These are phyloP conservation scores for Lanzia echinophila DNA, from an alignment of 2,329 filamentous ascomycete genomes.

Conservation along the genomic window DNA sequence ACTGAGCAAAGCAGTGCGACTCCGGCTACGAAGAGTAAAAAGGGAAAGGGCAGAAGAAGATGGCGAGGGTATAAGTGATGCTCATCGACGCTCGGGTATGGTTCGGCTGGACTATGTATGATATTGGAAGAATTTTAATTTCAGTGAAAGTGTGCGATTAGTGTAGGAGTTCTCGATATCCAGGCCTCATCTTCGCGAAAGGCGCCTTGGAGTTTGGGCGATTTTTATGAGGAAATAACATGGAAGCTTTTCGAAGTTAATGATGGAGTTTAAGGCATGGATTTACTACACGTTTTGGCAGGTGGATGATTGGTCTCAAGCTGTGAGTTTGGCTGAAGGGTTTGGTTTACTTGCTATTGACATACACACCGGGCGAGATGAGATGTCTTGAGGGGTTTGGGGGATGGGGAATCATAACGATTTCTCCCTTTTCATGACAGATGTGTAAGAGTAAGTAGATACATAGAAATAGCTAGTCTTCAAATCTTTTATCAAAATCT, in stretches of 20 bases:
- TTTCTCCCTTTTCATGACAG: neutral
- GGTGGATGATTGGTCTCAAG: neutral
- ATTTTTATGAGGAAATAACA: neutral
- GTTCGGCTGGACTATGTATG: constrained; percentile 1
- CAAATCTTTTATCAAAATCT: neutral
- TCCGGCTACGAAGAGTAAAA: constrained; percentile 20
- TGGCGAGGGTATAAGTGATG: constrained; percentile 14
- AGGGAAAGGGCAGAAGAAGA: constrained; percentile 24
- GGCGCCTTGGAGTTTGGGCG: neutral
- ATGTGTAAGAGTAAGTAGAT: constrained; percentile 9
- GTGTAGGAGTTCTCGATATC: constrained; percentile 7
- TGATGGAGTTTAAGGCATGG: constrained; percentile 1
- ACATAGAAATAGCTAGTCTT: neutral
- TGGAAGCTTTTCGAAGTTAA: constrained; percentile 1
- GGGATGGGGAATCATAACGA: neutral
- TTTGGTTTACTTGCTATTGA: neutral
- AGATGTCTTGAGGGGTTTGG: neutral
- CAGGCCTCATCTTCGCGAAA: neutral
- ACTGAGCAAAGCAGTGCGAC: constrained; percentile 7
- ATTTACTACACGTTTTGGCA: neutral
- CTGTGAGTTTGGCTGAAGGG: neutral
- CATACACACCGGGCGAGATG: neutral
- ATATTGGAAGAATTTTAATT: constrained; percentile 2
- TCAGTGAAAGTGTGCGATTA: constrained; percentile 5
- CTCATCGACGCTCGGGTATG: neutral